A percentile compares a stretch with the other conserved stretches of the same genome.
These are phyloP conservation scores for Colletotrichum trifolii DNA, from an alignment of 2,329 filamentous ascomycete species.

Conservation along the genomic window DNA sequence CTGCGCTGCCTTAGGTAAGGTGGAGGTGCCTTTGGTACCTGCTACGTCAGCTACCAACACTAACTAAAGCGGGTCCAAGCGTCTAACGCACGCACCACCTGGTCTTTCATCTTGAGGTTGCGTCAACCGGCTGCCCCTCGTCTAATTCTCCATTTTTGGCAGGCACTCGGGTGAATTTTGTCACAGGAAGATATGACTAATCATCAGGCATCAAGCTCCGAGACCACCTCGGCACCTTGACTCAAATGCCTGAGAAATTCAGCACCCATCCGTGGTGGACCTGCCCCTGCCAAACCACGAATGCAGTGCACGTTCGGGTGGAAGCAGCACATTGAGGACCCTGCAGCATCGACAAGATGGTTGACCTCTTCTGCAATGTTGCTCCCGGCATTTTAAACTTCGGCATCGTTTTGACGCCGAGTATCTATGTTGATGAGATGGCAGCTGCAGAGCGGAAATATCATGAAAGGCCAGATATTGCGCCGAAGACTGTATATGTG, in stretches of 20 bases:
- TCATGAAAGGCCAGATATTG: too few relatives aligned
- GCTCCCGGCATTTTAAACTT: not conserved
- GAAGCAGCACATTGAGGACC: not conserved
- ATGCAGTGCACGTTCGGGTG: too few relatives aligned
- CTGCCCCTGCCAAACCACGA: too few relatives aligned
- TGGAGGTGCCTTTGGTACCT: not conserved
- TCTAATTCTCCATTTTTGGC: constrained; percentile 30
- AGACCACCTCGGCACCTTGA: not conserved
- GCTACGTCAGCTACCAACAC: constrained; percentile 20
- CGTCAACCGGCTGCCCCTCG: constrained; percentile 36
- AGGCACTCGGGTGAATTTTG: constrained; percentile 26
- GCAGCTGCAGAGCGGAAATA: too few relatives aligned
- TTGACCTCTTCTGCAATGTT: not conserved
- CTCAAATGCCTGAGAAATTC: not conserved
- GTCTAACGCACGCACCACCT: constrained; percentile 22
- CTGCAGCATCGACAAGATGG: constrained; percentile 8
- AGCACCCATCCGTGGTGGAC: too few relatives aligned
- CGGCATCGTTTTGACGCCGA: too few relatives aligned
- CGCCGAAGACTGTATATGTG: too few relatives aligned
- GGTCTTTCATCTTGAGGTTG: constrained; percentile 16
- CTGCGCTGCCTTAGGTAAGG: not conserved
- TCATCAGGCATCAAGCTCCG: constrained; percentile 4
- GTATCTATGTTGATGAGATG: too few relatives aligned
- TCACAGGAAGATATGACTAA: constrained; percentile 17
- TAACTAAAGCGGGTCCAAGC: constrained; percentile 12